Evolutionary conservation across 768 basidiomycete species (phyloP), one percentile per base, ranked within the genome.

Genomic region (Russula olivacea): DNA sequence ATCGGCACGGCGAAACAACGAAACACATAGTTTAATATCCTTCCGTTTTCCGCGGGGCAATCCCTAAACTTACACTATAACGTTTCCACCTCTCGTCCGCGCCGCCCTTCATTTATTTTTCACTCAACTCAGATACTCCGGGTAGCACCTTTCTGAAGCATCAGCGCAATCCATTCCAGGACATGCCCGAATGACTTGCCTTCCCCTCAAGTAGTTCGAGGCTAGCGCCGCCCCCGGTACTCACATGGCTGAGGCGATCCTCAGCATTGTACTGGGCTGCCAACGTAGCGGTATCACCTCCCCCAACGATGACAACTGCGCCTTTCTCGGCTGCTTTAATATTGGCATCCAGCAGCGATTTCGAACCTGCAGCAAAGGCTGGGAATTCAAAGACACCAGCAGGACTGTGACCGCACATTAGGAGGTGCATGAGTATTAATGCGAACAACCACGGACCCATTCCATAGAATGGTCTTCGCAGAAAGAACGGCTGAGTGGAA

Each of bases 371-470:
- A 0, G 94, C 88, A 70, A 99, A 99, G 21, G 85, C 84, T 43
- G 91, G 85, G 80, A 97, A 96, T 75, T 99, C 96, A 74, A 99
- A 99, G 43, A 99, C 96, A 69, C 96, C 96, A 40, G 95, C 89
- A 47, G 97, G 96, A 41, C 96, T 98, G 72, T 68, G 51, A 25
- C 59, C 34, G 30, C 17, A 12, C 7, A 51, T 65, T 17, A 67
- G 49, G 12, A 49, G 34, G 43, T 19, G 34, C 17, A 14, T 49
- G 49, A 49, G 41, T 28, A 54, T 15, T 10, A 45, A 23, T 51
- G 41, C n/a, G 51, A 56, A 8, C 30, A 61, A 51, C 14, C 36
- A 74, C 81, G 72, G 67, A 88, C 91, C 91, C 91, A 68, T 94
- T 94, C 96, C 96, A 99, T 58, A 99, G 85, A 71, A 98, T 93